Evolutionary conservation across 148 eudicot genomes (phyloP), one percentile per base, ranked within the genome.

Genomic region (Chenopodium formosanum): DNA sequence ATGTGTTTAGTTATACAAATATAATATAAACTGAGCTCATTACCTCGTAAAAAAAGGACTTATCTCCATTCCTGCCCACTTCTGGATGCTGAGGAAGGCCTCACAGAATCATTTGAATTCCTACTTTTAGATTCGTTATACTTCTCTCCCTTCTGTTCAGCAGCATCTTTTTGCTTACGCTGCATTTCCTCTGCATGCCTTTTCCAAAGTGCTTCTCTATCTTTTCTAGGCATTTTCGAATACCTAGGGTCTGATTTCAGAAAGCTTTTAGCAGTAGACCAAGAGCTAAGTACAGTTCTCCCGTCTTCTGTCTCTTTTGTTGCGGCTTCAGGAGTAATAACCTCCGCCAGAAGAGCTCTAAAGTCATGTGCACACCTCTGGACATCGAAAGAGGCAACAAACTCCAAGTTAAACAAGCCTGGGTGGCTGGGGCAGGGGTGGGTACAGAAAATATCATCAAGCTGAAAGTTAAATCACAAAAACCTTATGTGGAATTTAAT

Each of bases 201-300:
- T 68, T 90, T 91, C 99, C 99, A 97, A 78, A 94, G 86, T 62
- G 91, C 80, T 82, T 97, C 99, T 84, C 95, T 86, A 52, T 94
- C 98, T 82, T 92, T 91, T 81, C 99, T 90, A 25, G 94, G 91
- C 91, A 91, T 77, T 86, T 87, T 92, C 48, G 85, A 78, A 83
- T 92, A 97, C 83, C 98, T 85, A 31, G 82, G 82, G 74, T 97
- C 99, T 14, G 86, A 80, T 81, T 91, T 97, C 23, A 97, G 86
- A 79, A 87, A 84, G 31, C 78, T 86, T 88, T 94, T 97, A 53
- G 99, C 99, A 29, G 98, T 92, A 74, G 98, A 94, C 99, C 99
- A 97, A 27, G 99, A 97, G 69, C 81, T 90, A 68, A 91, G 75
- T 25, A 88, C 89, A 40, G 99, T 92, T 88, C 91, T 97, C 76